Evolutionary conservation across 202 grass and related monocot genomes (phyloP).

Genomic region (Alloteropsis angusta): DNA sequence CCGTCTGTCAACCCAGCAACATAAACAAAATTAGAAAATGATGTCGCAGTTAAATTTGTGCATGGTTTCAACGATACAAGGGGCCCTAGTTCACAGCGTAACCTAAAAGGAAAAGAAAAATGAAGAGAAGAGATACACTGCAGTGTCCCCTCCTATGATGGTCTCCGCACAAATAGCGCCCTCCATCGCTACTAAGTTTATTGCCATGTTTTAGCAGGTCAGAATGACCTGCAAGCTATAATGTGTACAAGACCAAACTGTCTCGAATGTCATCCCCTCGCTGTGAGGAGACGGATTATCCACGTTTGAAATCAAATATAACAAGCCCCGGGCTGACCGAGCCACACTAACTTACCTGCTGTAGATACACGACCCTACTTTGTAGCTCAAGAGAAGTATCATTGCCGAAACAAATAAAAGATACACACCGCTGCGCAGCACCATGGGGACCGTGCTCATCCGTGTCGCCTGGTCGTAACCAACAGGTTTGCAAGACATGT

Average conservation of each 20-base stretch:
- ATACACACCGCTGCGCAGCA: constrained; percentile 56
- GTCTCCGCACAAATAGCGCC: neutral
- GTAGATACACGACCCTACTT: constrained; percentile 58
- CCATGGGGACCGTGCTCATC: constrained; percentile 26
- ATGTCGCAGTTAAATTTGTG: neutral
- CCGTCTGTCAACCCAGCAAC: too few relatives aligned
- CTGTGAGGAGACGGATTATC: neutral
- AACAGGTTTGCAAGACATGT: constrained; percentile 29
- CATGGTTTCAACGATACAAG: neutral
- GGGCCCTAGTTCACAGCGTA: neutral
- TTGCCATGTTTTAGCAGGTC: constrained; percentile 14
- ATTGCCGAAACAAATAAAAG: constrained; percentile 55
- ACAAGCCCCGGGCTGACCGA: neutral
- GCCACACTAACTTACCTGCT: constrained; percentile 43
- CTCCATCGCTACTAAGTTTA: neutral
- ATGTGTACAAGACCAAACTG: neutral
- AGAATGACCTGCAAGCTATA: constrained; percentile 7
- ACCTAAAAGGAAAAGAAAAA: neutral
- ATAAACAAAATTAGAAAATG: too few relatives aligned
- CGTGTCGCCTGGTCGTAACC: constrained; percentile 23
- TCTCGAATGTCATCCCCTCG: neutral
- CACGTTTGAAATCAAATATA: neutral
- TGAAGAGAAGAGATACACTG: neutral
- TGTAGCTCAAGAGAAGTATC: constrained; percentile 73
- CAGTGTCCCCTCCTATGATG: neutral